These are phyloP conservation scores for Aspergillus panamensis DNA, from an alignment of 495 filamentous ascomycete genomes.

Conservation along the genomic window DNA sequence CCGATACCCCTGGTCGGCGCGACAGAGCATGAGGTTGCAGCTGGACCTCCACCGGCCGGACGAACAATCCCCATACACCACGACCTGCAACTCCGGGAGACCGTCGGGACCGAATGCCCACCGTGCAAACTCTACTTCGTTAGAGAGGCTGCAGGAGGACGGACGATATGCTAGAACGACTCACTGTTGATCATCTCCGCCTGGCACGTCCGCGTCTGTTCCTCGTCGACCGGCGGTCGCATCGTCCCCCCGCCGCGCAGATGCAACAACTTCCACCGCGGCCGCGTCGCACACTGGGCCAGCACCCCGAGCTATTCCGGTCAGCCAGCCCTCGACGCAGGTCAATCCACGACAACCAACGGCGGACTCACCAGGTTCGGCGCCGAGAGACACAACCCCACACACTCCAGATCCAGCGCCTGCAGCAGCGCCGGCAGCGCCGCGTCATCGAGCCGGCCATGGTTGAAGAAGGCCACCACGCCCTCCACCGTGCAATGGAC, in stretches of 20 bases:
- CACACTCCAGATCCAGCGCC: not conserved
- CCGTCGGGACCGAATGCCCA: conserved; percentile 10
- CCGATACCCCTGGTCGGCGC: not conserved
- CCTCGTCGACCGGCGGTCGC: not conserved
- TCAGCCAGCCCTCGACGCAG: no score
- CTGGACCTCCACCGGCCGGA: not conserved
- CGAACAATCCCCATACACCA: conserved; percentile 12
- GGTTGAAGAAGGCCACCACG: not conserved
- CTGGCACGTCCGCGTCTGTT: not conserved
- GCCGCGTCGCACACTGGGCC: not conserved
- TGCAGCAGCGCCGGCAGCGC: not conserved
- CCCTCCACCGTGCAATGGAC: not conserved
- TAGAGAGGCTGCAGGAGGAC: no score
- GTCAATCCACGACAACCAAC: no score
- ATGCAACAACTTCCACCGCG: not conserved
- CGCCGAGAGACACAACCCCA: not conserved
- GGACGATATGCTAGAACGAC: no score
- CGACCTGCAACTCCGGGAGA: conserved; percentile 5
- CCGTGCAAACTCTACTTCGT: not conserved
- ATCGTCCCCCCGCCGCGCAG: not conserved
- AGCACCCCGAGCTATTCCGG: not conserved
- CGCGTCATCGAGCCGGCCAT: not conserved
- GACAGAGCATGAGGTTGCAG: conserved; percentile 2
- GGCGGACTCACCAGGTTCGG: not conserved
- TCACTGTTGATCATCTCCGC: not conserved